phyloP scores from a whole-genome alignment of 768 basidiomycete species.

The Imleria badia region DNA sequence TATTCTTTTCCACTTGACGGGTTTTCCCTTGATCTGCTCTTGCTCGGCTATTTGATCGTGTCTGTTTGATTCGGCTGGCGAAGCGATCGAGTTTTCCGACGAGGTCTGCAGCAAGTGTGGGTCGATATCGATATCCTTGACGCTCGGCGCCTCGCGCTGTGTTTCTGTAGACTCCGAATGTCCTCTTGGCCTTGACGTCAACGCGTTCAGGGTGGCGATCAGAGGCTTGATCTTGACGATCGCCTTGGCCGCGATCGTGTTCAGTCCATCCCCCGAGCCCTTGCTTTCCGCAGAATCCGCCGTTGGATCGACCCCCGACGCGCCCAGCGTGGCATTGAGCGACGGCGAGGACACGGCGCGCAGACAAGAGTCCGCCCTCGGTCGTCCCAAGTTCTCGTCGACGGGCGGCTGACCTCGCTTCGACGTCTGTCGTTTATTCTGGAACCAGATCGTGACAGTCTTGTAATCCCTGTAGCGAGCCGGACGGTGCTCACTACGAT shows the following conservation, averaged over 20 bases:
- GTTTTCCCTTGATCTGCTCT: conserved; percentile 10
- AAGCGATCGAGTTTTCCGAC: background rate
- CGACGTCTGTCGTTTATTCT: conserved; percentile 70
- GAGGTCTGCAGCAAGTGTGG: background rate
- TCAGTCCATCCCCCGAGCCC: background rate
- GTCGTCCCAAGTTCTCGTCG: background rate
- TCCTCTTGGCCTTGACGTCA: conserved; percentile 11
- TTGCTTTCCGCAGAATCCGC: background rate
- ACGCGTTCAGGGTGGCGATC: conserved; percentile 16
- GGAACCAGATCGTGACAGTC: conserved; percentile 73
- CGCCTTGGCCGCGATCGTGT: conserved; percentile 11
- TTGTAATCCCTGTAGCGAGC: conserved; percentile 39
- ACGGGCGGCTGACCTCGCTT: conserved; percentile 27
- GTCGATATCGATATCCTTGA: conserved; percentile 4
- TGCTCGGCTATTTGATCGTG: background rate
- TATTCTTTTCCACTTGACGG: conserved; percentile 18
- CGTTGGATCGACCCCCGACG: background rate
- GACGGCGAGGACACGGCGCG: conserved; percentile 32
- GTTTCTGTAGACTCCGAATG: background rate
- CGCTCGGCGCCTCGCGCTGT: background rate
- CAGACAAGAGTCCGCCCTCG: conserved; percentile 21
- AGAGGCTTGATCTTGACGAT: conserved; percentile 25
- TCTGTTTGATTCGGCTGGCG: background rate
- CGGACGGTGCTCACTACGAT: background rate
- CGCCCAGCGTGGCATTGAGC: conserved; percentile 25